Conservation (phyloP, 2,329 filamentous ascomycete genomes). For the Ceratocystis variospora region DNA sequence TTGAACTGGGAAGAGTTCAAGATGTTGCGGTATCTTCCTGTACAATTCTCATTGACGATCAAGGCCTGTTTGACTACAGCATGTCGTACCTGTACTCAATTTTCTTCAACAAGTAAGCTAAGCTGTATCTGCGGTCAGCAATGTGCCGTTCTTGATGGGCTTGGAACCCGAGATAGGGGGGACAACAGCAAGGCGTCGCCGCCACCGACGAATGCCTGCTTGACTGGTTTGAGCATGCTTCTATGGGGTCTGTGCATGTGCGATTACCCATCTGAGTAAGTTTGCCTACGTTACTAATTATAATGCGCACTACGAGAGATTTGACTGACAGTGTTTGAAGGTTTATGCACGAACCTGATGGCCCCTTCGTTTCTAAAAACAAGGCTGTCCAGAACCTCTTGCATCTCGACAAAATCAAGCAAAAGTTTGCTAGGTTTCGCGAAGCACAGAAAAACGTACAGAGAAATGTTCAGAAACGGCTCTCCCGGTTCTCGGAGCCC, state of each 20-base stretch:
- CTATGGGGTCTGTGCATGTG: conserved; percentile 2
- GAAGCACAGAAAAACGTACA: background rate
- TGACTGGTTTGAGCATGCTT: background rate
- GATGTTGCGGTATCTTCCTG: background rate
- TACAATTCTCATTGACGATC: background rate
- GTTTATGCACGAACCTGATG: background rate
- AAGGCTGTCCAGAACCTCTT: background rate
- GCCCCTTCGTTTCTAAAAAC: background rate
- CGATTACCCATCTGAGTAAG: background rate
- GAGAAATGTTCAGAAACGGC: background rate
- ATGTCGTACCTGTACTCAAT: background rate
- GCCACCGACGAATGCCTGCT: background rate
- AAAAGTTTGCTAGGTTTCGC: background rate
- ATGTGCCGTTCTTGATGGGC: background rate
- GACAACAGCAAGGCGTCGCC: background rate
- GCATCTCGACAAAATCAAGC: background rate
- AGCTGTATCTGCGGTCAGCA: background rate
- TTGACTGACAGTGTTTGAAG: background rate
- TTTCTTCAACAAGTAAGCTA: background rate
- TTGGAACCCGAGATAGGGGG: background rate
- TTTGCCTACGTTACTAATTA: background rate
- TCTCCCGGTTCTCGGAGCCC: conserved; percentile 1
- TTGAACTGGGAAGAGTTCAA: background rate
- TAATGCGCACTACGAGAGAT: background rate
- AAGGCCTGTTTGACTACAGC: background rate